Percentiles rank a stretch among this genome's conserved stretches.
These are phyloP conservation scores for Xylaria sp. DNA, from an alignment of 2,329 filamentous ascomycete species.

Conservation along the genomic window DNA sequence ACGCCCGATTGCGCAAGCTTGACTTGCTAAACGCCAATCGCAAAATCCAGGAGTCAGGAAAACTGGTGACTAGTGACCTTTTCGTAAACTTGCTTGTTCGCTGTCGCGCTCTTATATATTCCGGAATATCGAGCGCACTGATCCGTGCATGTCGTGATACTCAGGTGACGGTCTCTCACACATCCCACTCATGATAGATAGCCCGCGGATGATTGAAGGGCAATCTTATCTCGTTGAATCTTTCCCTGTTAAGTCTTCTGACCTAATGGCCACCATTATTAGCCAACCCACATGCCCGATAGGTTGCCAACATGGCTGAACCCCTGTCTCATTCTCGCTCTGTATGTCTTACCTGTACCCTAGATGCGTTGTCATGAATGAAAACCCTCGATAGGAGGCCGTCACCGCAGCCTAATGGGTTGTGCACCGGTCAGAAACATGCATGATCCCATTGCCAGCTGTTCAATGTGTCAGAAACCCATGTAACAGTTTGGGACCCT, in stretches of 20 bases:
- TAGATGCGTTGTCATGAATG: constrained; percentile 35
- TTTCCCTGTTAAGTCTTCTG: constrained; percentile 3
- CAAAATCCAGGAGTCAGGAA: constrained; percentile 10
- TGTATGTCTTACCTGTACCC: constrained; percentile 17
- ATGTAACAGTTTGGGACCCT: constrained; percentile 23
- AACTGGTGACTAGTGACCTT: constrained; percentile 17
- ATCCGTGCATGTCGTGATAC: constrained; percentile 10
- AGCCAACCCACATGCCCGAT: constrained; percentile 21
- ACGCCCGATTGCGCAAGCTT: constrained; percentile 20
- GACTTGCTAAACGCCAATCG: neutral
- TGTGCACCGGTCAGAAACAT: constrained; percentile 40
- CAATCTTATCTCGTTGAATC: constrained; percentile 14
- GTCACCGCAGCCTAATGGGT: constrained; percentile 24
- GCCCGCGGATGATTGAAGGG: neutral
- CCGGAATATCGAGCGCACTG: constrained; percentile 3
- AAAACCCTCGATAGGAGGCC: constrained; percentile 9
- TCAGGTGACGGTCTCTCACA: constrained; percentile 4
- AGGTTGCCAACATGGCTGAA: constrained; percentile 33
- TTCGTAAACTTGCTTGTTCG: constrained; percentile 7
- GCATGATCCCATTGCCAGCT: constrained; percentile 41
- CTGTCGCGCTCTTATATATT: constrained; percentile 1
- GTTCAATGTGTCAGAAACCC: constrained; percentile 32
- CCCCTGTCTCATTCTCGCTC: constrained; percentile 28
- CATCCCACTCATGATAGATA: neutral
- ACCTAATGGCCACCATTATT: constrained; percentile 16